Conservation (phyloP, 1,284 basidiomycete genomes). For the Exobasidium rhododendri region DNA sequence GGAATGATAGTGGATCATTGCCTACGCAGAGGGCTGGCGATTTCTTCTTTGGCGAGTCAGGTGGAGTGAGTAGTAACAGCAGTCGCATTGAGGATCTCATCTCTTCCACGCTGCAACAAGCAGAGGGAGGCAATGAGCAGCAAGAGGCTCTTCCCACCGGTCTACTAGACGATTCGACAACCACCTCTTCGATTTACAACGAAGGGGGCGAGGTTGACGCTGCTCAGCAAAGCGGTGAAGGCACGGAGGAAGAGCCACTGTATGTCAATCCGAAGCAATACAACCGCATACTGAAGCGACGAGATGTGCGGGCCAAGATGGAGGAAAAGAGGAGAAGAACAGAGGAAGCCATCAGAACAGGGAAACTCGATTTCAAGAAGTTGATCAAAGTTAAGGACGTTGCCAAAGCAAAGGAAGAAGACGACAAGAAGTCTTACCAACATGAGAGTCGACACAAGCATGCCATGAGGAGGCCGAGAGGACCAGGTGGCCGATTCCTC, state of each 20-base stretch:
- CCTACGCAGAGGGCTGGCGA: not conserved
- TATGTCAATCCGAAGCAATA: slow-evolving; percentile 54
- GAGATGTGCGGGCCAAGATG: slow-evolving; percentile 42
- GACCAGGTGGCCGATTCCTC: slow-evolving; percentile 92
- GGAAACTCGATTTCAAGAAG: slow-evolving; percentile 20
- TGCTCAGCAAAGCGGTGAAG: slow-evolving; percentile 27
- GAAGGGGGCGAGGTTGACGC: slow-evolving; percentile 2
- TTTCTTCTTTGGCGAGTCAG: not conserved
- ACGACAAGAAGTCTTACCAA: slow-evolving; percentile 69
- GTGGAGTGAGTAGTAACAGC: not conserved
- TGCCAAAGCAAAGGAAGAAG: slow-evolving; percentile 20
- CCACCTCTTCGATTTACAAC: not conserved
- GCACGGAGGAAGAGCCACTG: slow-evolving; percentile 33
- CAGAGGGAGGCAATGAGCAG: not conserved
- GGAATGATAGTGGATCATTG: not conserved
- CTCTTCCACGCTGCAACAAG: not conserved
- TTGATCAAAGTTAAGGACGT: slow-evolving; percentile 8
- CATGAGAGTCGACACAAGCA: slow-evolving; percentile 97
- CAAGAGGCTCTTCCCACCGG: not conserved
- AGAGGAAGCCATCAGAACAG: slow-evolving; percentile 9
- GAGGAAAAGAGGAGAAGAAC: slow-evolving; percentile 45
- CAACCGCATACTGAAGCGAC: slow-evolving; percentile 49
- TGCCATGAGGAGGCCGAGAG: slow-evolving; percentile 91
- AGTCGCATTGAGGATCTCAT: not conserved
- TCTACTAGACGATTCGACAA: not conserved